Evolutionary conservation across 495 filamentous ascomycete genomes (phyloP), one percentile per base, ranked within the genome.

Genomic region (Hypoxylon crocopeplum): DNA sequence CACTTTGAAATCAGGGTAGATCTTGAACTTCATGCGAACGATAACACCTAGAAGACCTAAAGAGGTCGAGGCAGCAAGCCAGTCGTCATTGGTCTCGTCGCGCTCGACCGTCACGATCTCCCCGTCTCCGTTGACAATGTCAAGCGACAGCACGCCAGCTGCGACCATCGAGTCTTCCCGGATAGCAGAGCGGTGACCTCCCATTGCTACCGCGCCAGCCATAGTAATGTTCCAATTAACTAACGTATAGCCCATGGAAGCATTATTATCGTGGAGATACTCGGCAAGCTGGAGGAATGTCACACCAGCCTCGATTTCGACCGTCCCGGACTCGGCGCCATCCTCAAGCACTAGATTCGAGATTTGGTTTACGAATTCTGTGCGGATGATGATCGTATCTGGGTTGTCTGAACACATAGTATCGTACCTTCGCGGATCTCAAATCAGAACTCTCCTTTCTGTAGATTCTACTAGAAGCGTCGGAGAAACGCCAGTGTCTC

Each of bases 201-300:
- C 78, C 78, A 81, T 80, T 2, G 77, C 78, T 7, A 81, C 69
- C 5, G 72, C 72, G 10, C 77, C 78, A 4, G 77, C 77, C 59
- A 81, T 74, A 5, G 72, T 79, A 52, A 81, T 81, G 29, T 81
- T 80, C 78, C 78, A 81, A 48, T 80, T 81, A 7, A 79, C 77
- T 11, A 80, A 62, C 12, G 77, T 75, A 48, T 79, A 80, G 12
- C 77, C 78, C 41, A 81, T 72, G 4, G 70, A 75, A 29, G 77
- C 78, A 30, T 62, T 69, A 13, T 72, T 61, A 10, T 64, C 64
- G 40, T 81, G 78, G 6, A 81, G 68, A 45, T 74, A 79, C 25
- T 76, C 76, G 7, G 78, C 77, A 13, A 81, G 74, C 66, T 81
- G 74, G 39, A 81, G 73, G 49, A 81, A 81, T 1, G 77, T 79